Evolutionary conservation across 2,329 filamentous ascomycete species (phyloP).

Genomic region (Elsinoe perseae): DNA sequence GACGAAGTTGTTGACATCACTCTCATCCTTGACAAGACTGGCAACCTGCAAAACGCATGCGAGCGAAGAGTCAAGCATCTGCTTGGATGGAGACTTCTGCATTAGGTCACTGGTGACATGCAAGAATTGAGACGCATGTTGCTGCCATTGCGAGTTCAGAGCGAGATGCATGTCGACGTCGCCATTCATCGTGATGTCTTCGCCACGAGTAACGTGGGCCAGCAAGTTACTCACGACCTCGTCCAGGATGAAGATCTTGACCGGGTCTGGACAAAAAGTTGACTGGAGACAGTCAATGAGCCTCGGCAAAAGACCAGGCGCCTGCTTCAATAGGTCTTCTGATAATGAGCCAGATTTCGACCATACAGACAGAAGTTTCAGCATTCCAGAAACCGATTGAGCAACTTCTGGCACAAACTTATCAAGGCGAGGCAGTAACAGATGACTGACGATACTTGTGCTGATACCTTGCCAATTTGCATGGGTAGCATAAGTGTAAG

Average conservation of each 20-base stretch:
- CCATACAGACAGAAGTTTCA: constrained; percentile 77
- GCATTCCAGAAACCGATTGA: constrained; percentile 75
- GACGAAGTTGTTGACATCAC: constrained; percentile 68
- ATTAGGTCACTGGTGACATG: constrained; percentile 44
- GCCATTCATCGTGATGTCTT: background rate
- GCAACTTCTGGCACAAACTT: constrained; percentile 78
- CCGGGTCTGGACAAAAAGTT: constrained; percentile 72
- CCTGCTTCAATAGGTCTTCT: constrained; percentile 59
- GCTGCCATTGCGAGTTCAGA: constrained; percentile 46
- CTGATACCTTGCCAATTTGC: constrained; percentile 69
- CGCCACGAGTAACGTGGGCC: constrained; percentile 44
- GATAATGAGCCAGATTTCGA: constrained; percentile 59
- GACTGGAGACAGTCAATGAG: constrained; percentile 65
- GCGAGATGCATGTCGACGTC: background rate
- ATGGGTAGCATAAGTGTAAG: constrained; percentile 65
- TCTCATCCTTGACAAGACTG: constrained; percentile 57
- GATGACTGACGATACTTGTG: constrained; percentile 60
- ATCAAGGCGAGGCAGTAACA: constrained; percentile 68
- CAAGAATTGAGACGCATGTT: constrained; percentile 61
- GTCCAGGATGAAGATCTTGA: constrained; percentile 72
- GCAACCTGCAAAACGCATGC: constrained; percentile 70
- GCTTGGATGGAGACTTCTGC: constrained; percentile 56
- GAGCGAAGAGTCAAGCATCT: constrained; percentile 71
- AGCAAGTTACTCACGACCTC: constrained; percentile 65
- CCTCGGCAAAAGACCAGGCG: constrained; percentile 54